Evolutionary conservation across 176 grass and related monocot species (phyloP).

Genomic region (Hsuehochloa calcarea): DNA sequence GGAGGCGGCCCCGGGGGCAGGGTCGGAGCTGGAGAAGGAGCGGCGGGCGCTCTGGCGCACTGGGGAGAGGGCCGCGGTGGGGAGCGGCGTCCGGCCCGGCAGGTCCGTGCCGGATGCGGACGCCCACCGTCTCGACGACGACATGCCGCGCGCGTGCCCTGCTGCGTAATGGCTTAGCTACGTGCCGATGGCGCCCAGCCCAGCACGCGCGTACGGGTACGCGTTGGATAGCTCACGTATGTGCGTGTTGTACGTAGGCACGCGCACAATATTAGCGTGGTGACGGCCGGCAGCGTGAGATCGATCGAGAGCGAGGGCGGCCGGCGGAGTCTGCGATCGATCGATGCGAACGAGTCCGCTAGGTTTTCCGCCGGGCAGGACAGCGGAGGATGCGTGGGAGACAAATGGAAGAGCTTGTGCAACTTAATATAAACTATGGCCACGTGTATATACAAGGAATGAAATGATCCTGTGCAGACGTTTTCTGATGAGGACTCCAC

Average conservation of each 20-base stretch:
- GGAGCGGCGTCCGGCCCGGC: neutral
- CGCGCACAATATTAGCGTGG: neutral
- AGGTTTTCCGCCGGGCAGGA: slow-evolving; percentile 14
- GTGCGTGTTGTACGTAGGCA: neutral
- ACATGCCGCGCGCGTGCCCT: slow-evolving; percentile 7
- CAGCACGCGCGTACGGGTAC: neutral
- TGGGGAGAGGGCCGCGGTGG: slow-evolving; percentile 19
- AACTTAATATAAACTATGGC: neutral
- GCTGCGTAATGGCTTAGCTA: neutral
- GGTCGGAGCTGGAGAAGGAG: slow-evolving; percentile 13
- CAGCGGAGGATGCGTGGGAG: neutral
- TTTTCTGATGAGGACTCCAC: neutral
- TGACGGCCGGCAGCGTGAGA: slow-evolving; percentile 5
- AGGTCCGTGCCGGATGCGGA: slow-evolving; percentile 32
- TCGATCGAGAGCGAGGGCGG: neutral
- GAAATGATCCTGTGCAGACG: neutral
- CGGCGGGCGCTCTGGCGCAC: slow-evolving; percentile 19
- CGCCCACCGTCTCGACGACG: slow-evolving; percentile 45
- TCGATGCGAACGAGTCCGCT: slow-evolving; percentile 19
- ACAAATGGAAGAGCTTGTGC: slow-evolving; percentile 42
- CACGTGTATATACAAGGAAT: neutral
- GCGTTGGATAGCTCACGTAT: neutral
- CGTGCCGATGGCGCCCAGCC: no score
- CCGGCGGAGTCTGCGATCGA: neutral
- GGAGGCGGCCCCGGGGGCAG: neutral